Conservation (phyloP, 1,139 yeast genomes). For the Lodderomyces elongisporus region DNA sequence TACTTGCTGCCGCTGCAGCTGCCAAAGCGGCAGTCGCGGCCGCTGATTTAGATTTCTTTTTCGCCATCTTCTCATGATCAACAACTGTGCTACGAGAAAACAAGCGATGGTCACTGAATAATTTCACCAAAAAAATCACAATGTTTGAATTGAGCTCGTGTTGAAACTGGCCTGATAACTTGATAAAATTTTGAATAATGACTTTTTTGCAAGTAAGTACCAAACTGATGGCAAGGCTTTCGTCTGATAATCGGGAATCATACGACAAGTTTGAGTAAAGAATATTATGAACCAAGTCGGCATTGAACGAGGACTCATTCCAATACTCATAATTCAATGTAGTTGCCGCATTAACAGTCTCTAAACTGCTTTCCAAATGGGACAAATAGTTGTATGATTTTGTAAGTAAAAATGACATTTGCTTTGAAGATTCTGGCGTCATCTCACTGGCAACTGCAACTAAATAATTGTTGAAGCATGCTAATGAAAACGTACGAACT, state of each 20-base stretch:
- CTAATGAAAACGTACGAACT: slow-evolving; percentile 36
- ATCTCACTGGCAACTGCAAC: slow-evolving; percentile 34
- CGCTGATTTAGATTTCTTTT: slow-evolving; percentile 19
- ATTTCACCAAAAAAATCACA: slow-evolving; percentile 35
- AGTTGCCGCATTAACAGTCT: slow-evolving; percentile 32
- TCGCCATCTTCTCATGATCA: slow-evolving; percentile 23
- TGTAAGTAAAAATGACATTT: slow-evolving; percentile 38
- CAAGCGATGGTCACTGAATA: slow-evolving; percentile 36
- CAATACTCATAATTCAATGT: slow-evolving; percentile 24
- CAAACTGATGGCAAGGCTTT: slow-evolving; percentile 27
- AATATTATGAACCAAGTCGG: slow-evolving; percentile 28
- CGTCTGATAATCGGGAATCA: slow-evolving; percentile 21
- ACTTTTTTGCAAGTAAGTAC: slow-evolving; percentile 33
- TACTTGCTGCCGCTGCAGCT: too few relatives aligned
- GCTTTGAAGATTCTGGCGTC: slow-evolving; percentile 41
- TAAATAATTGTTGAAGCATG: slow-evolving; percentile 39
- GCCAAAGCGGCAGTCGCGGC: slow-evolving; percentile 12
- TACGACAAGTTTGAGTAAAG: slow-evolving; percentile 24
- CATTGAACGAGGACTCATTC: slow-evolving; percentile 29
- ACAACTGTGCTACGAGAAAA: slow-evolving; percentile 22
- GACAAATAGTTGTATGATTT: slow-evolving; percentile 41
- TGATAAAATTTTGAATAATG: slow-evolving; percentile 29
- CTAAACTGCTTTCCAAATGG: slow-evolving; percentile 37
- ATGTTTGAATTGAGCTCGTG: slow-evolving; percentile 39
- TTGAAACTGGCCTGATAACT: slow-evolving; percentile 26